Evolutionary conservation across 345 rosid species (phyloP), one percentile per base, ranked within the genome.

Genomic region (Eucalyptus leucophloia): DNA sequence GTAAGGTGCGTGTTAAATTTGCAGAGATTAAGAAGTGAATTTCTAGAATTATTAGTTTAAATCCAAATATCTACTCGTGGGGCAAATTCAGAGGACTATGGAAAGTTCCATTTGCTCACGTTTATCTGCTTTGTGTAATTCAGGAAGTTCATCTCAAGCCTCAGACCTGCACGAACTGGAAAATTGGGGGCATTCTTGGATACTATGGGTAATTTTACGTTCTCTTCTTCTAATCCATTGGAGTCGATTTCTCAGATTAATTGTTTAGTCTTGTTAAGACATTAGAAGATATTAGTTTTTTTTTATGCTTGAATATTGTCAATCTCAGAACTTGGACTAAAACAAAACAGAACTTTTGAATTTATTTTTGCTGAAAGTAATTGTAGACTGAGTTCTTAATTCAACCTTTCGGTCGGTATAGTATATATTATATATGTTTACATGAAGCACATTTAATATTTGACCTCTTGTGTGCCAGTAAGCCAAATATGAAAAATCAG

Each of bases 61-160:
- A 40, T 77, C 85, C 85, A 77, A 21, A 37, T 77, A 77, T 21
- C 47, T 77, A 44, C 85, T 77, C 42, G 85, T 40, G 85, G 85
- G 85, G 85, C 30, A 77, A 77, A 77, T 77, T 77, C 85, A 77
- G 85, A 40, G 17, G 85, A 42, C 85, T 12, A 77, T 14, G 24
- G 47, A 21, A 40, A 40, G 47, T 40, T 77, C 47, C 85, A 40
- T 77, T 77, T 40, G 85, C 85, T 77, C 30, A 77, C 4, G 17
- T 40, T 26, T 40, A 77, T 77, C 30, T 77, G 85, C 85, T 77
- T 72, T 12, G 85, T 77, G 12, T 77, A 77, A 77, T 89, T 88
- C 93, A 98, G 99, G 99, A 96, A 92, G 95, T 98, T 95, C 89
- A 89, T 98, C 86, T 98, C 99, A 88, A 97, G 99, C 95, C 94